Evolutionary conservation across 2,329 filamentous ascomycete species (phyloP), one percentile per base, ranked within the genome.

Genomic region (Colletotrichum echinochloae): DNA sequence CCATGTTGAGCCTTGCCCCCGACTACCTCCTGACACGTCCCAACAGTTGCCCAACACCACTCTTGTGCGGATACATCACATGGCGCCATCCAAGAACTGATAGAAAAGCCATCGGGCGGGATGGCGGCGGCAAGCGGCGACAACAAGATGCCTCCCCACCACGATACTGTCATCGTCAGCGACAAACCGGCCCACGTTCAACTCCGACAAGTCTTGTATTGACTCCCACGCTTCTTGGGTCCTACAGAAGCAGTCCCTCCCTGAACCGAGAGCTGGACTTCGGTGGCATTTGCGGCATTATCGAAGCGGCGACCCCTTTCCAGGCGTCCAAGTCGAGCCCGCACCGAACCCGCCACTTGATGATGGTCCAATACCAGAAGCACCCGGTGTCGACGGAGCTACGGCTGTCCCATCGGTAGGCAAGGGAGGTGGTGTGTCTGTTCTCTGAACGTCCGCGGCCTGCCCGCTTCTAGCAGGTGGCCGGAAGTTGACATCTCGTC

Each of bases 371-470:
- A 77, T 7, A 73, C 76, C 41, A 18, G 48, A 51, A 35, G 54
- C 59, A 30, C 44, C 59, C 23, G 87, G 87, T 39, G 86, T 88
- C n/a, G 83, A 84, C 20, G 85, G 82, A 2, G 76, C 80, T 12
- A 74, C 70, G 33, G 74, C 77, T 18, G 78, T 30, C 23, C 55
- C 78, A 26, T 83, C 83, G 8, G 75, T 73, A 28, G 81, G 78
- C 14, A 86, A 79, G 11, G 66, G 66, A 5, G 88, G 87, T 3
- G 88, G 87, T 3, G 87, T 89, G 60, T 88, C 86, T n/a, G 82
- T 84, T 64, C 87, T 82, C 64, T 83, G 79, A 9, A 83, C 77
- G 12, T 82, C 79, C 35, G 60, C 60, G 9, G 60, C 46, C 67
- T 79, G 75, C 26, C 82, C 85, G 59, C 85, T 85, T 73, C 81